Conservation (phyloP, 2,329 filamentous ascomycete genomes). For the Alternaria longipes region DNA sequence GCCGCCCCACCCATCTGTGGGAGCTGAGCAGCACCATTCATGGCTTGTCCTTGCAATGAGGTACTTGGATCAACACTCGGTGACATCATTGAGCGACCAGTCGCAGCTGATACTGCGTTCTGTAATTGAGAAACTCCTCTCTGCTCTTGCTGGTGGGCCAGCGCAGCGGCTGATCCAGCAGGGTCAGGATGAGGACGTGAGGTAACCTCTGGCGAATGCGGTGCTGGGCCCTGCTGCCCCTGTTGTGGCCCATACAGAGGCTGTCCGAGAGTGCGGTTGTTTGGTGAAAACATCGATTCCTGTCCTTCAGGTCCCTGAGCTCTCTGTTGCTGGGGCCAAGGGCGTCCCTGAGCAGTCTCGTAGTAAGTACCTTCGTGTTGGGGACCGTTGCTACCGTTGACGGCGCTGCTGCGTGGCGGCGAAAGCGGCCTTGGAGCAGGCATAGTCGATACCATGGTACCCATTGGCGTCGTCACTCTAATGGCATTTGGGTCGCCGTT, state of each 20-base stretch:
- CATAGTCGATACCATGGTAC: constrained; percentile 94
- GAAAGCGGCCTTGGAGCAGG: constrained; percentile 60
- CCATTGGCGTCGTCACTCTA: constrained; percentile 94
- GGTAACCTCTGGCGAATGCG: constrained; percentile 49
- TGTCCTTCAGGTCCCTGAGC: constrained; percentile 44
- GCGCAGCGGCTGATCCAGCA: constrained; percentile 54
- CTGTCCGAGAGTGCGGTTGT: constrained; percentile 55
- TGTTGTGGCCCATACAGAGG: constrained; percentile 49
- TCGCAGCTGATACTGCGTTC: constrained; percentile 68
- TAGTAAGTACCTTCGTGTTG: constrained; percentile 52
- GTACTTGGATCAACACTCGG: constrained; percentile 57
- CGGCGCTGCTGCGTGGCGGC: constrained; percentile 58
- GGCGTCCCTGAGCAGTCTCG: constrained; percentile 46
- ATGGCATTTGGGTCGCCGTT: constrained; percentile 96
- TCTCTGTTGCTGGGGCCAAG: constrained; percentile 52
- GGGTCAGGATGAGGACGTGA: constrained; percentile 50
- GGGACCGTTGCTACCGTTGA: constrained; percentile 64
- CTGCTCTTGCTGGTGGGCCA: constrained; percentile 70
- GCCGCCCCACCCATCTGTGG: constrained; percentile 64
- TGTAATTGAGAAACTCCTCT: constrained; percentile 72
- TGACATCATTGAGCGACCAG: constrained; percentile 63
- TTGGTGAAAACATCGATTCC: constrained; percentile 56
- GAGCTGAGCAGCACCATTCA: constrained; percentile 69
- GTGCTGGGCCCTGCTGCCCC: constrained; percentile 42
- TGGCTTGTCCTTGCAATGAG: constrained; percentile 63